A percentile compares a stretch with the other conserved stretches of the same genome.
phyloP scores from a whole-genome alignment of 176 grass and related monocot genomes.

The Puccinellia tenuiflora region DNA sequence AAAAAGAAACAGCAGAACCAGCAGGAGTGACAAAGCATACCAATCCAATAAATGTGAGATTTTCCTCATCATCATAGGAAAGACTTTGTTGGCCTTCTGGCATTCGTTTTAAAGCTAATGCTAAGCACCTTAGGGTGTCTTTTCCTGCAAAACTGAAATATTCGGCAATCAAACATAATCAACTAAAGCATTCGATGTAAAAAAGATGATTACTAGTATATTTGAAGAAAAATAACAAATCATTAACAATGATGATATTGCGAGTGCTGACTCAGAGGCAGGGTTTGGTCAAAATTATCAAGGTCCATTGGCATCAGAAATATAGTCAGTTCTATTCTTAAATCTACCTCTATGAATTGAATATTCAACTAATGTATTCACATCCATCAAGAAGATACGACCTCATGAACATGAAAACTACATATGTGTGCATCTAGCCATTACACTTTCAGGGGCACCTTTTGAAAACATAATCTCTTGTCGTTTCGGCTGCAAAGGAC shows the following conservation, averaged over 20 bases:
- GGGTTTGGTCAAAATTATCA: background rate
- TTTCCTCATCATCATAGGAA: slow-evolving; percentile 70
- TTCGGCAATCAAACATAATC: slow-evolving; percentile 14
- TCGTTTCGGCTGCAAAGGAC: slow-evolving; percentile 73
- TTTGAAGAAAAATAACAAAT: background rate
- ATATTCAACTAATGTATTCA: background rate
- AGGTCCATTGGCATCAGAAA: background rate
- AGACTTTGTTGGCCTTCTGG: slow-evolving; percentile 82
- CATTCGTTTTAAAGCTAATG: slow-evolving; percentile 92
- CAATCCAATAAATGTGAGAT: slow-evolving; percentile 97
- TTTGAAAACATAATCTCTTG: slow-evolving; percentile 97
- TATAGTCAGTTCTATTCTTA: background rate
- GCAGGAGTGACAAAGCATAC: slow-evolving; percentile 42
- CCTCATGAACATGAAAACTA: slow-evolving; percentile 8
- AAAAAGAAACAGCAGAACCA: slow-evolving; percentile 1
- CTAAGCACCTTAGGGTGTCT: slow-evolving; percentile 84
- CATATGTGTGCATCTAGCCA: slow-evolving; percentile 56
- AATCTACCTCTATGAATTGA: slow-evolving; percentile 1
- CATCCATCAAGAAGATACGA: slow-evolving; percentile 5
- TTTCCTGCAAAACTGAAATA: slow-evolving; percentile 93
- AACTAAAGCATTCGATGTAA: background rate
- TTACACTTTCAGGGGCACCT: slow-evolving; percentile 91
- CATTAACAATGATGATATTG: background rate
- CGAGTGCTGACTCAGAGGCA: background rate
- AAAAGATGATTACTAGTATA: background rate